These are phyloP conservation scores for Massariosphaeria phaeospora DNA, from an alignment of 495 filamentous ascomycete genomes.

Conservation along the genomic window DNA sequence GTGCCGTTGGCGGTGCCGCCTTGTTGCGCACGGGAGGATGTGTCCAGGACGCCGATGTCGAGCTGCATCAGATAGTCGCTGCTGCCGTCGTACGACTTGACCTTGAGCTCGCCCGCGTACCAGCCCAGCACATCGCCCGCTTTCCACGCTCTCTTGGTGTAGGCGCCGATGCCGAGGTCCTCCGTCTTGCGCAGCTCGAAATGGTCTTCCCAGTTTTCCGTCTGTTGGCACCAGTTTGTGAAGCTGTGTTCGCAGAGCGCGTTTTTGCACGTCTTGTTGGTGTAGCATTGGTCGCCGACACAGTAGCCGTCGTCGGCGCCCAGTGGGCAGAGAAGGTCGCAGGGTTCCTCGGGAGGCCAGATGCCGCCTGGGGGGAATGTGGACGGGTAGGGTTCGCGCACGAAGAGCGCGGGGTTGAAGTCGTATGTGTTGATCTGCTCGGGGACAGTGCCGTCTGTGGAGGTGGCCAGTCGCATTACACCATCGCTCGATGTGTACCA, in stretches of 20 bases:
- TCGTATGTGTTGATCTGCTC: slow-evolving; percentile 9
- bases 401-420: slow-evolving; percentile 8
- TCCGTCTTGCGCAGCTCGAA: slow-evolving; percentile 10
- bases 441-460: background rate
- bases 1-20: background rate
- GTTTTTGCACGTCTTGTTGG: background rate
- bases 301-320: background rate
- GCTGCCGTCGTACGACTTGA: background rate
- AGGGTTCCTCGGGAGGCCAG: slow-evolving; percentile 4
- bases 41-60: background rate
- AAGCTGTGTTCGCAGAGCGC: background rate
- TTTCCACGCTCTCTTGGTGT: background rate
- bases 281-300: slow-evolving; percentile 15
- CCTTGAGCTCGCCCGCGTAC: slow-evolving; percentile 6
- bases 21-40: too few relatives aligned
- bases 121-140: slow-evolving; percentile 6
- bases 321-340: background rate
- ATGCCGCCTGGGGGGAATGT: slow-evolving; percentile 1
- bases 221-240: background rate
- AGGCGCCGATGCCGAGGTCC: slow-evolving; percentile 6
- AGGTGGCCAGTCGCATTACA: background rate
- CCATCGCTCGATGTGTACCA: slow-evolving; percentile 12
- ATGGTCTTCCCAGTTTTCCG: background rate
- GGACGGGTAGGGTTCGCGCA: background rate
- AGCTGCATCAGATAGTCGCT: slow-evolving; percentile 11